A percentile compares a stretch with the other conserved stretches of the same genome.
phyloP scores from a whole-genome alignment of 2,329 filamentous ascomycete species.

The Pyrenophora teres region DNA sequence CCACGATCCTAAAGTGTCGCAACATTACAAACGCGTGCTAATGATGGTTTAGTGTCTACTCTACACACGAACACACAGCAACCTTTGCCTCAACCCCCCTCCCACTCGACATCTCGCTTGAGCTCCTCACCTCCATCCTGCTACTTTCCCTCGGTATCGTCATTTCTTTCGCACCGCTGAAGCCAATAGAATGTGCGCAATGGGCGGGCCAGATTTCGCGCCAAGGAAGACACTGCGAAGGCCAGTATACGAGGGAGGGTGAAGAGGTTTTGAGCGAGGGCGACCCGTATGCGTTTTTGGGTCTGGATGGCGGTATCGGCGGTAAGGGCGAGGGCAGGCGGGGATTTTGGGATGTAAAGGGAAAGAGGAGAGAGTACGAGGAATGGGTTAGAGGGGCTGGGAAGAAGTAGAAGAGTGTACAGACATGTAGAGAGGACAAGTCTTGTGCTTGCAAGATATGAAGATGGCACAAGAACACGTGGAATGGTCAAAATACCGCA shows the following conservation, averaged over 20 bases:
- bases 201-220: constrained; percentile 86
- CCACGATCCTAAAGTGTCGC: not conserved
- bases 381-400: constrained; percentile 62
- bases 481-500: not conserved
- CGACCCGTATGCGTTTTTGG: constrained; percentile 76
- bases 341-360: constrained; percentile 87
- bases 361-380: constrained; percentile 82
- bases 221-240: constrained; percentile 66
- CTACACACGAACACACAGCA: constrained; percentile 86
- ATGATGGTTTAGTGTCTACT: constrained; percentile 77
- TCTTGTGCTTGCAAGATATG: not conserved
- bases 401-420: constrained; percentile 12
- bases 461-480: not conserved
- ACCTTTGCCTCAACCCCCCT: constrained; percentile 65
- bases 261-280: constrained; percentile 68
- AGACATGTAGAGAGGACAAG: not conserved
- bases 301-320: constrained; percentile 57
- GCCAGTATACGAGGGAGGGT: constrained; percentile 63
- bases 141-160: constrained; percentile 85
- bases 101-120: constrained; percentile 84
- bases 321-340: constrained; percentile 70
- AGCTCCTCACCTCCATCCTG: constrained; percentile 79
- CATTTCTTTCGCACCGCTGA: constrained; percentile 73
- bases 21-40: constrained; percentile 7
- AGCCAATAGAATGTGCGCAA: constrained; percentile 81